Base-by-base conservation (phyloP, 257 asterid species). In the Solanum ossicruentum region DNA sequence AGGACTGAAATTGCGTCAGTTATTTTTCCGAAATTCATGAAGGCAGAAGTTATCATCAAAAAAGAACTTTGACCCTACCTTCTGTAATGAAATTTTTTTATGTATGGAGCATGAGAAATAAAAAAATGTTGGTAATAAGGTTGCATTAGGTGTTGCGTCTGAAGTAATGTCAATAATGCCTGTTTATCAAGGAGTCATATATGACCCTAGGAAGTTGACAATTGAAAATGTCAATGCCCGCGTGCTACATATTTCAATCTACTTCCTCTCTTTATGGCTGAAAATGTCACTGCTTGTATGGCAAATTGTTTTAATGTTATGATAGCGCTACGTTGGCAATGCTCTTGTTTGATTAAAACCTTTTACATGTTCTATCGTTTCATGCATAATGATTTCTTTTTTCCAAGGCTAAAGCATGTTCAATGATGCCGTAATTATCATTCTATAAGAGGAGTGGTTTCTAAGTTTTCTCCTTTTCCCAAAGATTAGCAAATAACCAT, bases 121-220 rank as follows among this genome's bases (percentile, higher is more conserved):
- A 96, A 96, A 96, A 87, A 98, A 75, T 12, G 58, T 93, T 51
- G 88, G 97, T 0, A 97, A 96, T 92, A 91, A 89, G 90, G 90
- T 96, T 75, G 98, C 97, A 3, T 67, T 96, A 80, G 97, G 91
- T 43, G 99, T 98, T 85, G 97, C 93, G 6, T 84, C 90, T 12
- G 97, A 95, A 69, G 95, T 97, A 83, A 90, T 93, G 63, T 95
- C 97, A 0, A 93, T 94, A 43, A 91, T 95, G 89, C 94, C 92
- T 12, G 93, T 95, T 85, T 96, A 96, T 87, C 99, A 98, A 1
- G 98, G 99, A 86, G 99, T 96, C 84, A 88, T 96, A 67, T 96
- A 93, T 85, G 99, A 98, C 47, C 92, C 97, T 0, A 98, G 98
- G 69, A 96, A 96, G 89, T 88, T 92, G 52, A 93, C 99, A 15